Evolutionary conservation across 805 yeast species (phyloP).

Genomic region (Clavispora fructus): DNA sequence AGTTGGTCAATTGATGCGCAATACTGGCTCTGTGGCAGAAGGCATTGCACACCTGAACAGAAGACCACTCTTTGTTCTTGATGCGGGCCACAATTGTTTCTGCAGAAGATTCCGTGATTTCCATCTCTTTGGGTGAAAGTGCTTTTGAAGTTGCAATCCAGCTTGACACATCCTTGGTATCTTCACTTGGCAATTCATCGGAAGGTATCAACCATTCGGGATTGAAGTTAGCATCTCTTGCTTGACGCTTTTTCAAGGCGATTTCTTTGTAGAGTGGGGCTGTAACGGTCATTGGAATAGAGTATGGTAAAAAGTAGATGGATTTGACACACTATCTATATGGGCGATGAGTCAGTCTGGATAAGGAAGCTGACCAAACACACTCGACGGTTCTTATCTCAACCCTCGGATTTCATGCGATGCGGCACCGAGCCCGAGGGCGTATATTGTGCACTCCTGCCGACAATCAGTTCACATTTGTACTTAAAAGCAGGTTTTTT

Average conservation of each 20-base stretch:
- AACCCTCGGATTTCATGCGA: not conserved
- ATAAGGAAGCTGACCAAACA: not conserved
- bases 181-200: slow-evolving; percentile 23
- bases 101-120: slow-evolving; percentile 34
- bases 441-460: not conserved
- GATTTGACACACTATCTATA: not conserved
- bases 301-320: not conserved
- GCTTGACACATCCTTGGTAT: slow-evolving; percentile 31
- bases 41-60: slow-evolving; percentile 47
- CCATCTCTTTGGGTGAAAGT: slow-evolving; percentile 29
- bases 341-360: not conserved
- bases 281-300: not conserved
- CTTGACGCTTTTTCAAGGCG: slow-evolving; percentile 36
- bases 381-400: not conserved
- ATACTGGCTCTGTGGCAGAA: slow-evolving; percentile 55
- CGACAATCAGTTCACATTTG: not conserved
- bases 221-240: slow-evolving; percentile 39
- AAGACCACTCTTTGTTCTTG: slow-evolving; percentile 23
- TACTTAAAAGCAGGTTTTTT: not conserved
- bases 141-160: slow-evolving; percentile 34
- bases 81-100: slow-evolving; percentile 23
- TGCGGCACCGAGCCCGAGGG: not conserved
- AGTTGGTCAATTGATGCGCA: slow-evolving; percentile 49
- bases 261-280: slow-evolving; percentile 27
- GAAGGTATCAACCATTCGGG: slow-evolving; percentile 41